These are phyloP conservation scores for Plectosphaerella sp. DNA, from an alignment of 2,329 filamentous ascomycete species.

Conservation along the genomic window DNA sequence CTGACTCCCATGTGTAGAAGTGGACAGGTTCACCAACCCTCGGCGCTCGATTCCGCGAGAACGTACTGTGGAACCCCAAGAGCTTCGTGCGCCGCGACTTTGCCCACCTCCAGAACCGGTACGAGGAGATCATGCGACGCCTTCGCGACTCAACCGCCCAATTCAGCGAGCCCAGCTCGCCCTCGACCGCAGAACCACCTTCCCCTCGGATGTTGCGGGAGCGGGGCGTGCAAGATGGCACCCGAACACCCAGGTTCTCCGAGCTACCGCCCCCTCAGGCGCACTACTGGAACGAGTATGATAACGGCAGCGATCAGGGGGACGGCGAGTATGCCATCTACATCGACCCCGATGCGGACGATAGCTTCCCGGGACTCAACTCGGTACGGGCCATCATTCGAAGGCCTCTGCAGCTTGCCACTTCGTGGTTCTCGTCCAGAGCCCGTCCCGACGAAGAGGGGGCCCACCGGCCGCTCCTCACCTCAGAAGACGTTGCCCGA, in stretches of 20 bases:
- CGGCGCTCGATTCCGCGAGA: slow-evolving; percentile 60
- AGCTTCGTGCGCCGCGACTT: slow-evolving; percentile 70
- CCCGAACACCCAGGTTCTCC: background rate
- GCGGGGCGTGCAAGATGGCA: background rate
- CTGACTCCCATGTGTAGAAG: slow-evolving; percentile 45
- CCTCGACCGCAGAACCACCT: slow-evolving; percentile 21
- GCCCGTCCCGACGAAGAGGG: background rate
- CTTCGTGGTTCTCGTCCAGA: slow-evolving; percentile 39
- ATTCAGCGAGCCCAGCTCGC: slow-evolving; percentile 34
- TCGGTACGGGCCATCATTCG: slow-evolving; percentile 50
- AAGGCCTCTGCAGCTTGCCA: slow-evolving; percentile 46
- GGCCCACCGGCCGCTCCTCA: background rate
- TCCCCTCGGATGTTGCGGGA: background rate
- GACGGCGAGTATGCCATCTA: slow-evolving; percentile 62
- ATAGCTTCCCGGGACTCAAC: slow-evolving; percentile 58
- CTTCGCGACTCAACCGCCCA: slow-evolving; percentile 41
- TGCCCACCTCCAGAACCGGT: slow-evolving; percentile 41
- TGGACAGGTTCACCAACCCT: slow-evolving; percentile 73
- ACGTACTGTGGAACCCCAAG: slow-evolving; percentile 61
- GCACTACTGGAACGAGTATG: slow-evolving; percentile 84
- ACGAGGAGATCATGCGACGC: slow-evolving; percentile 43
- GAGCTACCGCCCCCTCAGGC: slow-evolving; percentile 21
- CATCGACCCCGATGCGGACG: slow-evolving; percentile 62
- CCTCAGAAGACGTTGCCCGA: background rate
- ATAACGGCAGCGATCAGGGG: slow-evolving; percentile 68